These are phyloP conservation scores for Takashimella koratensis DNA, from an alignment of 1,284 basidiomycete species.

Conservation along the genomic window DNA sequence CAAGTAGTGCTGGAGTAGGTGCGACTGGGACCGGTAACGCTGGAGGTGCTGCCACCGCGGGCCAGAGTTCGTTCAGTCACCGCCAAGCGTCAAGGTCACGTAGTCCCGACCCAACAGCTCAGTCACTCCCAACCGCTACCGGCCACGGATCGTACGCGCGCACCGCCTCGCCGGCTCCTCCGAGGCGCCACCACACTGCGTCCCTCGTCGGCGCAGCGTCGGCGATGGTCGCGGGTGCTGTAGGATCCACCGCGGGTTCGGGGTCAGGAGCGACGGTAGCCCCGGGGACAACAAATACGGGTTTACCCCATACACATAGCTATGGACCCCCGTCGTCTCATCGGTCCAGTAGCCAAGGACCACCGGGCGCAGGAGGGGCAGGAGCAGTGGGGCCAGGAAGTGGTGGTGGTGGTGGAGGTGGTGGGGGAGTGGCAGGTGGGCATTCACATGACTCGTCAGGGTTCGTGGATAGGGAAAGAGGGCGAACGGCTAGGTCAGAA, in stretches of 20 bases:
- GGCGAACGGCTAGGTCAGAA: not conserved
- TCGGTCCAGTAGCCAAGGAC: not conserved
- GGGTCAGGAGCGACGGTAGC: not conserved
- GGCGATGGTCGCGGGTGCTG: not conserved
- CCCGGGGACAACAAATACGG: no score
- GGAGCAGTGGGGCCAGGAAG: no score
- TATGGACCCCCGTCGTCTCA: no score
- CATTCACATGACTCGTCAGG: slow-evolving; percentile 6
- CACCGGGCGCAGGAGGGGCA: no score
- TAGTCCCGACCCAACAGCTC: not conserved
- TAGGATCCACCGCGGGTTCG: not conserved
- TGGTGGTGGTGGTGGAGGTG: no score
- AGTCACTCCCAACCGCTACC: not conserved
- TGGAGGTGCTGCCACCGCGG: not conserved
- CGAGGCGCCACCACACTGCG: not conserved
- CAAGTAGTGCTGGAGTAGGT: not conserved
- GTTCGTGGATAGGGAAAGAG: slow-evolving; percentile 5
- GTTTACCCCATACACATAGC: no score
- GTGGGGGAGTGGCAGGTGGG: no score
- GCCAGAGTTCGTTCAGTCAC: not conserved
- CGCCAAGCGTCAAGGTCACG: not conserved
- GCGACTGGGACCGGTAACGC: not conserved
- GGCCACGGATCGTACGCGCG: no score
- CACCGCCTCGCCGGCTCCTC: not conserved
- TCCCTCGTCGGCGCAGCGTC: not conserved